These are phyloP conservation scores for Nepenthes alata DNA, from an alignment of 179 eudicot species.

Conservation along the genomic window DNA sequence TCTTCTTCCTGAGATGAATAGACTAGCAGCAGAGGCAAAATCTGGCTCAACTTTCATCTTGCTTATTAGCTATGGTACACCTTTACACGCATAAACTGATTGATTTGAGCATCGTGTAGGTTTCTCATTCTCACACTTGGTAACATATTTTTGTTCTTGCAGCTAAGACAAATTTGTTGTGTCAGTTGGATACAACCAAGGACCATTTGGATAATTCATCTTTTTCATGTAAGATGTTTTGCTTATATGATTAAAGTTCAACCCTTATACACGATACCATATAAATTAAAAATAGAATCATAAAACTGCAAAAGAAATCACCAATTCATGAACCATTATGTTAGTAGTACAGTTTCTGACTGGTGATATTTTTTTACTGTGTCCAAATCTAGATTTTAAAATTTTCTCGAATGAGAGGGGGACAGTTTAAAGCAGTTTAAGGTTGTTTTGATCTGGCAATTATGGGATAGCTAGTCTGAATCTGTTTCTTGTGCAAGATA, in stretches of 20 bases:
- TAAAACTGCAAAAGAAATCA: too few relatives aligned
- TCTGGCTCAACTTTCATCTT: constrained; percentile 55
- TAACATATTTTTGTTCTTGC: constrained; percentile 12
- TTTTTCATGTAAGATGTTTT: constrained; percentile 44
- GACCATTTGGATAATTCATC: constrained; percentile 29
- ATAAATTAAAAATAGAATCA: too few relatives aligned
- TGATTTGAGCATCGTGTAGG: constrained; percentile 7
- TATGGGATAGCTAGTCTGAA: too few relatives aligned
- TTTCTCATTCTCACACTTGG: constrained; percentile 3
- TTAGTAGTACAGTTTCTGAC: too few relatives aligned
- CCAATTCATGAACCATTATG: too few relatives aligned
- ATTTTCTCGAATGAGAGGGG: too few relatives aligned
- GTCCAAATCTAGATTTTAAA: too few relatives aligned
- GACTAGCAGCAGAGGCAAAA: constrained; percentile 56
- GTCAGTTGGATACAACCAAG: constrained; percentile 24
- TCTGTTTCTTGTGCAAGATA: too few relatives aligned
- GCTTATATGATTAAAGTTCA: background rate
- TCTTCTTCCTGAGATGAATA: constrained; percentile 72
- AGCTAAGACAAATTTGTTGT: constrained; percentile 36
- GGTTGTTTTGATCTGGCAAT: too few relatives aligned
- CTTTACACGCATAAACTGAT: constrained; percentile 4
- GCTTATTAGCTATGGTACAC: constrained; percentile 75
- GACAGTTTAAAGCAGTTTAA: too few relatives aligned
- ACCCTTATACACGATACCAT: background rate
- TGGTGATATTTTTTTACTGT: too few relatives aligned